Evolutionary conservation across 2,329 filamentous ascomycete species (phyloP), one percentile per base, ranked within the genome.

Genomic region (Cercospora sojina): DNA sequence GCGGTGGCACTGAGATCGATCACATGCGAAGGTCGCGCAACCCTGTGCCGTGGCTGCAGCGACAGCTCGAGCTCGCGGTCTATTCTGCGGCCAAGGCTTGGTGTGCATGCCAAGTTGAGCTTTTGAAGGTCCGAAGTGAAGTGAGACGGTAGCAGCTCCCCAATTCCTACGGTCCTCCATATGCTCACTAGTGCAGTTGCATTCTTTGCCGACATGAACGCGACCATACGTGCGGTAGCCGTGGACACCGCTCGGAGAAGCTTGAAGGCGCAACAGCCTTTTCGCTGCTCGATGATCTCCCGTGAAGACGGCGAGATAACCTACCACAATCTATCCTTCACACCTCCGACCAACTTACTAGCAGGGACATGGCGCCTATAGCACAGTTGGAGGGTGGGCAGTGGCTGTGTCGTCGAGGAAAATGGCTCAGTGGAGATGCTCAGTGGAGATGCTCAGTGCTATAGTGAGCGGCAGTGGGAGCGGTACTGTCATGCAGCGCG

Each of bases 61-160:
- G 25, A 31, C 59, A 63, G 66, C 59, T 65, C 41, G 68, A 66
- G 68, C 68, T 67, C 35, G 47, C 43, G 23, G 56, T 59, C 64
- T 59, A 35, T 57, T 61, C 62, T 65, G 63, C 59, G 47, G 68
- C 65, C 60, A 67, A 67, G 66, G 41, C 65, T 58, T 60, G 61
- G 43, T 49, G n/a, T 59, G 47, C 38, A 43, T 32, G 67, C 64
- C 64, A 64, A 69, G 64, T 55, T 20, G 38, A 59, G 51, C 38
- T 43, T 41, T 64, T 18, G 49, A 43, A 57, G 47, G 43, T 23
- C 63, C 58, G 66, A 65, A 57, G 59, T 68, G 66, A 66, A 53
- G 68, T 68, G 58, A 23, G 59, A 63, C 59, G 32, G 64, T 58
- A 65, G 61, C 62, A 31, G 60, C 60, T 66, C 56, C 16, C 47